Conservation (phyloP, 176 grass and related monocot species). For the Musa schizocarpa region DNA sequence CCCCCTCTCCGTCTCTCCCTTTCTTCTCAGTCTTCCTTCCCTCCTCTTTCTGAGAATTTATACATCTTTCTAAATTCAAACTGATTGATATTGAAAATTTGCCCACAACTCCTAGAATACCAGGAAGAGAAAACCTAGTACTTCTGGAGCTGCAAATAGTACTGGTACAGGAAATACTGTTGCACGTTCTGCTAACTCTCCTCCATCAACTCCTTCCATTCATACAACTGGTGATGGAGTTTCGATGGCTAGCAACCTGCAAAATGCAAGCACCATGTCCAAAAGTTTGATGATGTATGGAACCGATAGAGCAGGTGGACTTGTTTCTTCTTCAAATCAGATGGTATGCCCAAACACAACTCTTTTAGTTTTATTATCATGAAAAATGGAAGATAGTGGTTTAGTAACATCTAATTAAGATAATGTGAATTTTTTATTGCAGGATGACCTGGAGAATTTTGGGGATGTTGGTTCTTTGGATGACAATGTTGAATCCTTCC, state of each 20-base stretch:
- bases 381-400: neutral
- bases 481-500: constrained; percentile 92
- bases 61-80: neutral
- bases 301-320: constrained; percentile 47
- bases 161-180: constrained; percentile 87
- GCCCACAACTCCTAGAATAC: constrained; percentile 48
- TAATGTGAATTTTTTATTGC: constrained; percentile 14
- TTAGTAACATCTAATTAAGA: neutral
- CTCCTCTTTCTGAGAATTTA: constrained; percentile 1
- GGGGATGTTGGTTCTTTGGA: constrained; percentile 71
- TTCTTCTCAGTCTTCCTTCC: neutral
- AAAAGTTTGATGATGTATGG: constrained; percentile 69
- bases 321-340: constrained; percentile 44
- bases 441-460: constrained; percentile 87
- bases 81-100: constrained; percentile 16
- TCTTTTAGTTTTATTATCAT: neutral
- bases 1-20: neutral
- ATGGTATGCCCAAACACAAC: neutral
- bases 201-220: constrained; percentile 88
- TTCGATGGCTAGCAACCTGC: constrained; percentile 34
- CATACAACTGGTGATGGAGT: constrained; percentile 78
- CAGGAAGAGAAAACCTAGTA: constrained; percentile 88
- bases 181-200: constrained; percentile 66
- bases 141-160: constrained; percentile 91
- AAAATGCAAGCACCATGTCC: constrained; percentile 46